Evolutionary conservation across 1,284 basidiomycete species (phyloP).

Genomic region (Moesziomyces globuligerus): DNA sequence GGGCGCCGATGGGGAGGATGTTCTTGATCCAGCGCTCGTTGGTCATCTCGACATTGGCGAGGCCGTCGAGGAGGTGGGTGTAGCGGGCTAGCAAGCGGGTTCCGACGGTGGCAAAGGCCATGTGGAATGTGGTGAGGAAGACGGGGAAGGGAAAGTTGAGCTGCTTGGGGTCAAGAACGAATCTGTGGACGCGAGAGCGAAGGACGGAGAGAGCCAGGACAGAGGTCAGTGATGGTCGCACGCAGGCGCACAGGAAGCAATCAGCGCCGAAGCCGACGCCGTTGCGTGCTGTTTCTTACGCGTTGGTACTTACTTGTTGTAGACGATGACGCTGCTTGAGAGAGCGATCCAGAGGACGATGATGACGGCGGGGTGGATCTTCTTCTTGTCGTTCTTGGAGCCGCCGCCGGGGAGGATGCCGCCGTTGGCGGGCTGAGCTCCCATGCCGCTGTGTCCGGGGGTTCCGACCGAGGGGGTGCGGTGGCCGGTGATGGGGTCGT

Average conservation of each 20-base stretch:
- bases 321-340: conserved; percentile 90
- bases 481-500: conserved; percentile 62
- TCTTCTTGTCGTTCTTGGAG: conserved; percentile 54
- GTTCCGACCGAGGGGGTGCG: conserved; percentile 51
- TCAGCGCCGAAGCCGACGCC: no score
- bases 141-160: conserved; percentile 68
- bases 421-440: conserved; percentile 29
- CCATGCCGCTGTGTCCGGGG: conserved; percentile 51
- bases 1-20: conserved; percentile 89
- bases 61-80: conserved; percentile 86
- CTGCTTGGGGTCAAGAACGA: conserved; percentile 45
- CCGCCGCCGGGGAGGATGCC: conserved; percentile 55
- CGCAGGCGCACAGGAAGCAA: not conserved
- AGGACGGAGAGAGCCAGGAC: conserved; percentile 83
- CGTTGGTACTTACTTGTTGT: conserved; percentile 77
- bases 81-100: conserved; percentile 89
- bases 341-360: conserved; percentile 90
- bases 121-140: conserved; percentile 66
- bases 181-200: conserved; percentile 71
- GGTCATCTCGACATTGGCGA: conserved; percentile 82
- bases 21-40: conserved; percentile 72
- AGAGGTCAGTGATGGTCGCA: conserved; percentile 70
- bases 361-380: conserved; percentile 72
- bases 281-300: no score
- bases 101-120: conserved; percentile 78